These are phyloP conservation scores for Phanerochaete sordida DNA, from an alignment of 768 basidiomycete genomes.

Conservation along the genomic window DNA sequence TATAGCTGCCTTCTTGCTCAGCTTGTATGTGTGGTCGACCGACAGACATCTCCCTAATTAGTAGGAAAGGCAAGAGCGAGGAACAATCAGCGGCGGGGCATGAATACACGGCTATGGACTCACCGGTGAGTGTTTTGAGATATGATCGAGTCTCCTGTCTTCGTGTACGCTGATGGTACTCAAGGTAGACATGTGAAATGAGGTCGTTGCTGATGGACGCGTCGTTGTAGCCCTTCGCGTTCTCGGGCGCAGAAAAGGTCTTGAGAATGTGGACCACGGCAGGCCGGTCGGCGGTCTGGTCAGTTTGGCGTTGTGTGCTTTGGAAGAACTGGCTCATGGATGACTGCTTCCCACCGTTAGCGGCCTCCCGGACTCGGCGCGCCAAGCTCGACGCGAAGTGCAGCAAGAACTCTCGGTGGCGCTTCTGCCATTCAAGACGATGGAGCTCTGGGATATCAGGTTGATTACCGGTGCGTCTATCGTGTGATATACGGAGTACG, in stretches of 20 bases:
- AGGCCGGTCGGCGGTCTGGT: too few relatives aligned
- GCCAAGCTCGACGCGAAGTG: not conserved
- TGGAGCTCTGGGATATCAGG: slow-evolving; percentile 18
- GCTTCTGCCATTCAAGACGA: slow-evolving; percentile 19
- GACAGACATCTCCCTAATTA: slow-evolving; percentile 9
- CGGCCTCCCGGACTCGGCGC: too few relatives aligned
- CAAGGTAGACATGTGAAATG: slow-evolving; percentile 16
- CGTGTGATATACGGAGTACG: too few relatives aligned
- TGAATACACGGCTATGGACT: not conserved
- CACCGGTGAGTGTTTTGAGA: slow-evolving; percentile 15
- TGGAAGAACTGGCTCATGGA: too few relatives aligned
- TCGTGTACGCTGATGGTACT: slow-evolving; percentile 13
- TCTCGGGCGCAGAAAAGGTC: too few relatives aligned
- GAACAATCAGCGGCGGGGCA: too few relatives aligned
- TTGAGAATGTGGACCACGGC: too few relatives aligned
- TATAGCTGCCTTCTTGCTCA: slow-evolving; percentile 10
- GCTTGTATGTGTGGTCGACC: slow-evolving; percentile 17
- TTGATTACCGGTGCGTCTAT: too few relatives aligned
- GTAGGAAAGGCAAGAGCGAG: not conserved
- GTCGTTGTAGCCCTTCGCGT: not conserved
- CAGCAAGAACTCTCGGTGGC: slow-evolving; percentile 13
- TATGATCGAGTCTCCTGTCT: slow-evolving; percentile 15
- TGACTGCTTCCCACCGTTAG: too few relatives aligned
- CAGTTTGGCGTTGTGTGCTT: too few relatives aligned
- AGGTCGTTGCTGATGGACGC: slow-evolving; percentile 17